A percentile compares a stretch with the other conserved stretches of the same genome.
Conservation (phyloP, 148 eudicot genomes). For the Beta vulgaris region DNA sequence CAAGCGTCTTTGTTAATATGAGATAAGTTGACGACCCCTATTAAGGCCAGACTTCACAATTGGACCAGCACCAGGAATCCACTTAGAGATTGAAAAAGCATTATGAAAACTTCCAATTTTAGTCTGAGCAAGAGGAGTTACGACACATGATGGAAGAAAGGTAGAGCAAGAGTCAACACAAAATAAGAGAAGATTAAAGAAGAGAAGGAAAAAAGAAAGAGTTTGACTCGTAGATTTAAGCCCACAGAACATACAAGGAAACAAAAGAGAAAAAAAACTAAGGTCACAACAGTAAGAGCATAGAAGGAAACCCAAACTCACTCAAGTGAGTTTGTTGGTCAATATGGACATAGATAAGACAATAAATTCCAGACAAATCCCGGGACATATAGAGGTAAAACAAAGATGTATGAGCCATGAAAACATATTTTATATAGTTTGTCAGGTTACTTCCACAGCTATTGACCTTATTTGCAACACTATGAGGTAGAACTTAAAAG, state of each 20-base stretch:
- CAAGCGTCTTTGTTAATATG: conserved; percentile 86
- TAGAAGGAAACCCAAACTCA: too few relatives aligned
- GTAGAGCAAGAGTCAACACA: not conserved
- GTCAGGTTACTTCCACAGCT: not conserved
- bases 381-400: not conserved
- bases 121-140: not conserved
- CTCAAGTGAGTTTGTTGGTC: not conserved
- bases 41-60: conserved; percentile 48
- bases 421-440: not conserved
- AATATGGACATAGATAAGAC: not conserved
- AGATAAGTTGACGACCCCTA: conserved; percentile 46
- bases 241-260: not conserved
- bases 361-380: not conserved
- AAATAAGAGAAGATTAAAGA: not conserved
- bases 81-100: conserved; percentile 39
- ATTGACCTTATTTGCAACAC: not conserved
- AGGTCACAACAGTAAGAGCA: too few relatives aligned
- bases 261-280: too few relatives aligned
- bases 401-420: not conserved
- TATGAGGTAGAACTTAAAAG: not conserved
- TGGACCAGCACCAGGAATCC: conserved; percentile 92
- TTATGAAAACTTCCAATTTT: not conserved
- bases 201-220: not conserved
- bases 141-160: not conserved
- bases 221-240: not conserved